These are phyloP conservation scores for Debaryomyces castellii DNA, from an alignment of 805 yeast species.

Conservation along the genomic window DNA sequence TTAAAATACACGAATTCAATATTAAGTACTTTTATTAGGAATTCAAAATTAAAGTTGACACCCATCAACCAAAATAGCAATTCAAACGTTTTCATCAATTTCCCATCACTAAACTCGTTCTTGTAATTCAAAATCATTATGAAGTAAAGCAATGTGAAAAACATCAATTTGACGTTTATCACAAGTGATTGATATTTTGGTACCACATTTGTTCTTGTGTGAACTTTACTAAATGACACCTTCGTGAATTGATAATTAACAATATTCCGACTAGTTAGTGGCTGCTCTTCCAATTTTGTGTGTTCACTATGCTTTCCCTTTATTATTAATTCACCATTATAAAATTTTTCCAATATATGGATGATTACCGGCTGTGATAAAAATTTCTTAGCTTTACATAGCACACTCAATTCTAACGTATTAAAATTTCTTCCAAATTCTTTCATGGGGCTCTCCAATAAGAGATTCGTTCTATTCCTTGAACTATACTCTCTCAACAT, in stretches of 20 bases:
- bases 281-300: slow-evolving; percentile 14
- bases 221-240: slow-evolving; percentile 29
- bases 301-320: slow-evolving; percentile 9
- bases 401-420: slow-evolving; percentile 51
- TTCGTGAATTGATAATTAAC: slow-evolving; percentile 31
- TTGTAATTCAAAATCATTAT: slow-evolving; percentile 26
- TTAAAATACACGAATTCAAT: slow-evolving; percentile 47
- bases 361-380: slow-evolving; percentile 52
- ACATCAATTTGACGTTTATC: slow-evolving; percentile 32
- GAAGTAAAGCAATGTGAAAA: slow-evolving; percentile 30
- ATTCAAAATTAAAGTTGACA: slow-evolving; percentile 48
- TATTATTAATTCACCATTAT: slow-evolving; percentile 50
- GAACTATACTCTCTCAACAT: slow-evolving; percentile 47
- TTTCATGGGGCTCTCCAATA: slow-evolving; percentile 48
- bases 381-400: slow-evolving; percentile 52
- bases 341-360: slow-evolving; percentile 46
- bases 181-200: slow-evolving; percentile 44
- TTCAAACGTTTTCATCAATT: slow-evolving; percentile 23
- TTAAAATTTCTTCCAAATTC: slow-evolving; percentile 32
- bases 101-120: slow-evolving; percentile 4
- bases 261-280: slow-evolving; percentile 17
- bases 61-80: slow-evolving; percentile 44
- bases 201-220: slow-evolving; percentile 30
- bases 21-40: slow-evolving; percentile 39
- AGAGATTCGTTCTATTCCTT: slow-evolving; percentile 41